Evolutionary conservation across 768 basidiomycete genomes (phyloP).

Genomic region (Boletus subparvulus): DNA sequence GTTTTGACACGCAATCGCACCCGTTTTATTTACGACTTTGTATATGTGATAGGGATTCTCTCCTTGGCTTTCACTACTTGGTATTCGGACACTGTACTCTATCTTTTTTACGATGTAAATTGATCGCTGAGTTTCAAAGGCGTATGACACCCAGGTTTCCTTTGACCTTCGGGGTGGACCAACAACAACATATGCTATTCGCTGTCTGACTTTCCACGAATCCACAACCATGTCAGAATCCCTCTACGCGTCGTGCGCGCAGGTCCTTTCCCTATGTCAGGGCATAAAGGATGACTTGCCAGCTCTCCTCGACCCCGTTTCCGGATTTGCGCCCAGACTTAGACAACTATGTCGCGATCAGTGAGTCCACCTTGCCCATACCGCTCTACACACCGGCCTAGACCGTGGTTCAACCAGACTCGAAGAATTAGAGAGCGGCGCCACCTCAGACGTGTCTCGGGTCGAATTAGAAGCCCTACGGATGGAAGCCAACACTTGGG

Average conservation of each 20-base stretch:
- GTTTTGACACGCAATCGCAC: neutral
- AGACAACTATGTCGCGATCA: slow-evolving; percentile 51
- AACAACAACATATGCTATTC: neutral
- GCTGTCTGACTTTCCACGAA: neutral
- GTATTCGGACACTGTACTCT: too few species aligned
- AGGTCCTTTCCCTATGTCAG: slow-evolving; percentile 63
- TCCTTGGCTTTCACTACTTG: too few species aligned
- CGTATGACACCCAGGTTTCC: too few species aligned
- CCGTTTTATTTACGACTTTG: neutral
- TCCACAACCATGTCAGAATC: slow-evolving; percentile 29
- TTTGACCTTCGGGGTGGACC: neutral
- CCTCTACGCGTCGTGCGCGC: slow-evolving; percentile 65
- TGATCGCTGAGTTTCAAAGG: too few species aligned
- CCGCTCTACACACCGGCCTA: neutral
- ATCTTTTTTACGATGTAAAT: too few species aligned
- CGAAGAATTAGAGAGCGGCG: slow-evolving; percentile 47
- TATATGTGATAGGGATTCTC: neutral
- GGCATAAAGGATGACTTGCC: slow-evolving; percentile 54
- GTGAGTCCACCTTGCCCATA: slow-evolving; percentile 40
- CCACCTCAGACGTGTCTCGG: slow-evolving; percentile 36
- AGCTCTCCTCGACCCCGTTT: slow-evolving; percentile 60
- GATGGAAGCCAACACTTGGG: slow-evolving; percentile 83
- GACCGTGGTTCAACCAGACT: slow-evolving; percentile 39
- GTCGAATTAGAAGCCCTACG: slow-evolving; percentile 63
- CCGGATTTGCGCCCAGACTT: slow-evolving; percentile 70